Conservation (phyloP, 2,329 filamentous ascomycete species). For the Teratosphaeriaceae sp. region DNA sequence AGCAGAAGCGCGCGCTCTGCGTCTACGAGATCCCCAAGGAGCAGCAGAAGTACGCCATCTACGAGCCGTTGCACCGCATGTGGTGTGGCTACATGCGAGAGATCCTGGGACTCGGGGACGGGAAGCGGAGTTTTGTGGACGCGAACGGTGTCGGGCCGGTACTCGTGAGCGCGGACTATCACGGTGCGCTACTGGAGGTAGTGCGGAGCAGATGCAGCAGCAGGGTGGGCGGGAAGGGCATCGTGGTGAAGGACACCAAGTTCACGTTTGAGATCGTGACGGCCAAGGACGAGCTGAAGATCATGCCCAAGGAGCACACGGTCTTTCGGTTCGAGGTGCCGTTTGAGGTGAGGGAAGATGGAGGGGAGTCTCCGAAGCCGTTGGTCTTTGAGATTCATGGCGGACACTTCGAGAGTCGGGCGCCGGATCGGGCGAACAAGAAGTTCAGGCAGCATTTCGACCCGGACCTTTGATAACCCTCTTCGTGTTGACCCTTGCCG, state of each 20-base stretch:
- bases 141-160: conserved; percentile 60
- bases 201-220: conserved; percentile 74
- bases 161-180: conserved; percentile 79
- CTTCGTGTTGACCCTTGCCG: too few relatives aligned
- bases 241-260: conserved; percentile 82
- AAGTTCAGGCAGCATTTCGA: conserved; percentile 87
- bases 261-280: conserved; percentile 84
- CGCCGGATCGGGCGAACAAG: conserved; percentile 78
- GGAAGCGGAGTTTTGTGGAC: conserved; percentile 44
- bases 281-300: conserved; percentile 60
- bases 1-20: conserved; percentile 64
- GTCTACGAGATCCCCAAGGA: conserved; percentile 68
- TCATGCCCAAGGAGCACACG: conserved; percentile 83
- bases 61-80: conserved; percentile 66
- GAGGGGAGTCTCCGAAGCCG: conserved; percentile 28
- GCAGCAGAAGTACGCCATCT: conserved; percentile 66
- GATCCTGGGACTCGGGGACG: conserved; percentile 53
- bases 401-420: conserved; percentile 75
- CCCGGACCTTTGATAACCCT: conserved; percentile 53
- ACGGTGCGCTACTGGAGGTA: conserved; percentile 78
- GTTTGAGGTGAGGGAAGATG: conserved; percentile 24
- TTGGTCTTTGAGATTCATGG: conserved; percentile 82
- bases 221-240: conserved; percentile 75
- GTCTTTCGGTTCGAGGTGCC: conserved; percentile 73
- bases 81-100: conserved; percentile 86